Conservation (phyloP, 331 rosid genomes). For the Telfairia occidentalis region DNA sequence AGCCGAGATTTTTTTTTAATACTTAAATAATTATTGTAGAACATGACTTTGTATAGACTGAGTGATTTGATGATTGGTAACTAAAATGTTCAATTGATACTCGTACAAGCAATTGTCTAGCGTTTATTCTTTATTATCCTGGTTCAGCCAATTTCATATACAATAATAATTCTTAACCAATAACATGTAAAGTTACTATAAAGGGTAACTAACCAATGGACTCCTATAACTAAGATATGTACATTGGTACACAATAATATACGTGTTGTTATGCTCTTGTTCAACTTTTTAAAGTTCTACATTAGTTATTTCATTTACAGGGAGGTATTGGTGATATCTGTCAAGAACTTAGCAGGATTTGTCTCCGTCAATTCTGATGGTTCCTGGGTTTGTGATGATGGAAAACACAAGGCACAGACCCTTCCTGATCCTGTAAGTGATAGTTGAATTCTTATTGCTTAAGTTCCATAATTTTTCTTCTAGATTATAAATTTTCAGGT, state of each 20-base stretch:
- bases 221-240: background rate
- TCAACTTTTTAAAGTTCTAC: background rate
- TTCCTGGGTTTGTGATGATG: constrained; percentile 53
- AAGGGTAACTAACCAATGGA: background rate
- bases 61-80: background rate
- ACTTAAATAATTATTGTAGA: background rate
- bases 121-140: background rate
- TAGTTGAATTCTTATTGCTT: background rate
- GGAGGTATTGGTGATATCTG: constrained; percentile 53
- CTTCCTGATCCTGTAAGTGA: constrained; percentile 44
- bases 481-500: background rate
- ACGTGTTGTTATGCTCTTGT: background rate
- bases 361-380: constrained; percentile 48
- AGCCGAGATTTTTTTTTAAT: background rate
- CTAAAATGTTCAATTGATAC: background rate
- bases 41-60: background rate
- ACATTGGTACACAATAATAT: background rate
- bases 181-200: background rate
- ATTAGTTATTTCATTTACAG: constrained; percentile 22
- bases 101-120: background rate
- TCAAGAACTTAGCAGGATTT: constrained; percentile 65
- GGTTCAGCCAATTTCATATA: background rate
- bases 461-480: background rate
- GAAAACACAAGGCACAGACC: constrained; percentile 35
- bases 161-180: background rate